Percentiles rank a stretch among this genome's conserved stretches.
phyloP scores from a whole-genome alignment of 208 protist genomes.

The Wallacemonas sp. region DNA sequence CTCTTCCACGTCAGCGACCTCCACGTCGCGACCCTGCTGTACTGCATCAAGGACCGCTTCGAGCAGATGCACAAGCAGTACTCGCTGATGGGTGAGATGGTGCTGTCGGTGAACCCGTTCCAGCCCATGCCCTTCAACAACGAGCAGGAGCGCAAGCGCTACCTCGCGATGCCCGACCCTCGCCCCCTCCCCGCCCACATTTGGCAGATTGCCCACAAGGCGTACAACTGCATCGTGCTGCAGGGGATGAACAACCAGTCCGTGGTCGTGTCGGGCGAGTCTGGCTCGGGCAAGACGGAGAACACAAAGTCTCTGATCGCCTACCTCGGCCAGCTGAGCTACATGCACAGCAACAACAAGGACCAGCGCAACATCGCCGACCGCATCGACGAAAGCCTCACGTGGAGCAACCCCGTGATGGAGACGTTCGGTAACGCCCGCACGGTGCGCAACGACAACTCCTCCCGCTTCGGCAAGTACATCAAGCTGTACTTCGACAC shows the following conservation, averaged over 20 bases:
- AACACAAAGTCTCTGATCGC: slow-evolving; percentile 88
- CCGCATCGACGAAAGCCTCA: slow-evolving; percentile 72
- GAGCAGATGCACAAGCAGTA: slow-evolving; percentile 84
- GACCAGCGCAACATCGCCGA: slow-evolving; percentile 70
- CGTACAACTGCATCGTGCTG: slow-evolving; percentile 80
- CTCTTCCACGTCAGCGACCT: slow-evolving; percentile 90
- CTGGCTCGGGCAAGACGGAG: slow-evolving; percentile 96
- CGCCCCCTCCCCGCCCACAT: slow-evolving; percentile 84
- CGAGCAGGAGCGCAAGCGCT: slow-evolving; percentile 70
- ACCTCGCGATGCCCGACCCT: slow-evolving; percentile 62
- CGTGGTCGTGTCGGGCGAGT: slow-evolving; percentile 95
- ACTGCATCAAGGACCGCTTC: slow-evolving; percentile 91
- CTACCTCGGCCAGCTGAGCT: slow-evolving; percentile 86
- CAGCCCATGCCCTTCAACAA: slow-evolving; percentile 81
- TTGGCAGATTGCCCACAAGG: slow-evolving; percentile 89
- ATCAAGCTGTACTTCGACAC: slow-evolving; percentile 94
- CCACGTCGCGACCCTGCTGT: slow-evolving; percentile 88
- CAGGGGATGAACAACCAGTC: slow-evolving; percentile 84
- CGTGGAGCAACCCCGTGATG: slow-evolving; percentile 92
- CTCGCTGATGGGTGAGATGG: slow-evolving; percentile 92
- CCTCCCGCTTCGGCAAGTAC: slow-evolving; percentile 95
- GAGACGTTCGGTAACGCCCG: slow-evolving; percentile 95
- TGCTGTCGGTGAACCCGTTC: slow-evolving; percentile 95
- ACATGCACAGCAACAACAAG: slow-evolving; percentile 73
- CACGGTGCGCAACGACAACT: slow-evolving; percentile 94